phyloP scores from a whole-genome alignment of 495 filamentous ascomycete species.

The Tirmania nivea region DNA sequence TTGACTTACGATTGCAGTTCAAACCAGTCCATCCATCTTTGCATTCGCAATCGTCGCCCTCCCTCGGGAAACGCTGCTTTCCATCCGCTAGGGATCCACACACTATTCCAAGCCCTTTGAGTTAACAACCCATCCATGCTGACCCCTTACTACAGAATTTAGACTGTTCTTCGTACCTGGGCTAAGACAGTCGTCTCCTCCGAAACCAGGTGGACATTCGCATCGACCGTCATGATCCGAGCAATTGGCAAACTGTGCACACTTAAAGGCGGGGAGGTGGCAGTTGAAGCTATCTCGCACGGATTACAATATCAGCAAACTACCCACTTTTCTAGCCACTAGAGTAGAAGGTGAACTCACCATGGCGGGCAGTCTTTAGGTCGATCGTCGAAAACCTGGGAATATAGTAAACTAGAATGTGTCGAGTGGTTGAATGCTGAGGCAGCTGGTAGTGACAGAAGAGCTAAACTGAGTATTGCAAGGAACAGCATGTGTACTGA shows the following conservation, averaged over 20 bases:
- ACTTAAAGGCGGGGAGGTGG: conserved; percentile 73
- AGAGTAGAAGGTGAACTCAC: conserved; percentile 21
- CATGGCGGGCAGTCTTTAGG: conserved; percentile 43
- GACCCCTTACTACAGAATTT: background rate
- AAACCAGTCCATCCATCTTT: conserved; percentile 93
- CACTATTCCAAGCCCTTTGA: conserved; percentile 21
- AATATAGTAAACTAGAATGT: background rate
- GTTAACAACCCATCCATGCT: conserved; percentile 10
- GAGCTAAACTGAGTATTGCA: background rate
- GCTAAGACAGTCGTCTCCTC: conserved; percentile 71
- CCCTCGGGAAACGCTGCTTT: conserved; percentile 45
- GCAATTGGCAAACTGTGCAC: conserved; percentile 69
- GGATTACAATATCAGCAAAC: conserved; percentile 1
- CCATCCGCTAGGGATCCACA: conserved; percentile 78
- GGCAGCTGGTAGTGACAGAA: background rate
- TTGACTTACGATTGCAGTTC: conserved; percentile 60
- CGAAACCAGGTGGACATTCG: conserved; percentile 74
- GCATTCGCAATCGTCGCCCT: conserved; percentile 53
- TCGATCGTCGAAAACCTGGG: conserved; percentile 18
- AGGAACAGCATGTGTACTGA: background rate
- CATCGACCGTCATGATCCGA: conserved; percentile 78
- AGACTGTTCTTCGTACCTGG: conserved; percentile 31
- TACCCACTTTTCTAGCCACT: background rate
- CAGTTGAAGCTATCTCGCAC: conserved; percentile 65
- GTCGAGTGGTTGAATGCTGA: background rate